Evolutionary conservation across 2,329 filamentous ascomycete species (phyloP), one percentile per base, ranked within the genome.

Genomic region (Paecilomyces formosus): DNA sequence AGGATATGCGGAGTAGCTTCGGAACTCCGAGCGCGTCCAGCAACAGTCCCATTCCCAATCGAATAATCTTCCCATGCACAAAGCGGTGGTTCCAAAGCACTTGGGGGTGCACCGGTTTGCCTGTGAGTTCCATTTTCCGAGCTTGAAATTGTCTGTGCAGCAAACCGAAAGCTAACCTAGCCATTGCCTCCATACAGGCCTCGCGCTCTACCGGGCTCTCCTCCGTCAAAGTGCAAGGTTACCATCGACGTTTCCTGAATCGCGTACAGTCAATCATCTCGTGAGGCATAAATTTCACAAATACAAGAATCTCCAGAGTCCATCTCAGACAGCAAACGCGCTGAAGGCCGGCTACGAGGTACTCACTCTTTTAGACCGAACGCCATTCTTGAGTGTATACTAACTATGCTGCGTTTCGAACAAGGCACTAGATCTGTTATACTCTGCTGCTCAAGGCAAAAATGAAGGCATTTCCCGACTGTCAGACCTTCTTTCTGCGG

Each of bases 151-250:
- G 7, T 6, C 22, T 22, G 21, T 12, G 53, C 18, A 3, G 54
- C 58, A 60, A 55, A 57, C 56, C 18, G 18, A 2, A 13, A 15
- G 33, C 8, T 35, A 28, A 21, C 57, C 54, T 55, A 54, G 56
- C 11, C 13, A 35, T 28, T 28, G 6, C 21, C 26, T 55, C 7
- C 30, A 26, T n/a, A 6, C 53, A 79, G 77, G 76, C 61, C 65
- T 77, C 62, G 72, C 76, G 39, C 73, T 79, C 24, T 79, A 78
- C 62, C 71, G 74, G 64, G 73, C 75, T 50, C 75, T 79, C 55
- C 71, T 79, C 55, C 71, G 72, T 63, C 74, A 76, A 71, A 76
- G 73, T 63, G 61, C 65, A 39, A 66, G 65, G 60, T 60, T 76
- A 53, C 64, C 67, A n/a, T 55, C 55, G 28, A 64, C 57, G 21